A percentile compares a stretch with the other conserved stretches of the same genome.
phyloP scores from a whole-genome alignment of 202 grass and related monocot genomes.

The Schoenoplectus tabernaemontani region DNA sequence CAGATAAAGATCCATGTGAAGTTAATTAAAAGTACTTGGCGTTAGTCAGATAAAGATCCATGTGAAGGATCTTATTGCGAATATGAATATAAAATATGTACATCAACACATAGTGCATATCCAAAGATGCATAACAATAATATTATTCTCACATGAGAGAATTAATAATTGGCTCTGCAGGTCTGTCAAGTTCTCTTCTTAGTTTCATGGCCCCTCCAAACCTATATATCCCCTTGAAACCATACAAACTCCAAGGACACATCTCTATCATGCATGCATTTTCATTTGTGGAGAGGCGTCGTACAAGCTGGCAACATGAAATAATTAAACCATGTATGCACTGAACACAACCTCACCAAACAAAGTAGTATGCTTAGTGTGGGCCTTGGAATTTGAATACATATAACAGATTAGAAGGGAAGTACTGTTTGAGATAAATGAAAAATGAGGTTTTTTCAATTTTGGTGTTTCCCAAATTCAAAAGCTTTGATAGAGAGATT shows the following conservation, averaged over 20 bases:
- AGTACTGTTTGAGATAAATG: background rate
- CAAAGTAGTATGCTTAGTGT: background rate
- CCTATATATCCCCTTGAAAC: constrained; percentile 13
- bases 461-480: constrained; percentile 18
- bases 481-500: constrained; percentile 12
- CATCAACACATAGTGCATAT: background rate
- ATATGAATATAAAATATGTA: too few species aligned
- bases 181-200: background rate
- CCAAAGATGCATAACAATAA: background rate
- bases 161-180: background rate
- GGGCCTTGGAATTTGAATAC: constrained; percentile 13
- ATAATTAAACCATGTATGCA: background rate
- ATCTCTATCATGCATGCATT: constrained; percentile 6
- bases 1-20: too few species aligned
- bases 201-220: constrained; percentile 9
- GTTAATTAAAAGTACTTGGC: too few species aligned
- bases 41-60: too few species aligned
- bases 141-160: background rate
- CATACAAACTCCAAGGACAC: constrained; percentile 10
- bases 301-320: background rate
- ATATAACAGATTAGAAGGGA: background rate
- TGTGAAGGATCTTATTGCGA: too few species aligned
- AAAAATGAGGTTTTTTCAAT: constrained; percentile 5
- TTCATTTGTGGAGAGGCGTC: background rate
- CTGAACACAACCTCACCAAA: constrained; percentile 4